Percentiles rank a stretch among this genome's conserved stretches.
Evolutionary conservation across 1,284 basidiomycete species (phyloP).

Genomic region (Omphalotus olearius): DNA sequence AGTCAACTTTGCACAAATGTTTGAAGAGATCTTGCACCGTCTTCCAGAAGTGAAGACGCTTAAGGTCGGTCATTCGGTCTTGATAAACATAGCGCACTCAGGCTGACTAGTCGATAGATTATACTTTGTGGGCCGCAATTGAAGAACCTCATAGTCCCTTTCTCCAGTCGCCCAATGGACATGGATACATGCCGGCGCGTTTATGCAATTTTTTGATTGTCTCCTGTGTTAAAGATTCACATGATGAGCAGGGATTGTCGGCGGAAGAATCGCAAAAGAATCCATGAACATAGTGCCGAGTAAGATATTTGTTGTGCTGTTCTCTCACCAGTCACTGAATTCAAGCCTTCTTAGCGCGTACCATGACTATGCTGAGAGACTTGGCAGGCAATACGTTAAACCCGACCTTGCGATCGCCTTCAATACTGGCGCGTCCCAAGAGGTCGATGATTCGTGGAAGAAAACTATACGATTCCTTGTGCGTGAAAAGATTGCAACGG

Average conservation of each 20-base stretch:
- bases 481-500: constrained; percentile 21
- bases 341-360: constrained; percentile 19
- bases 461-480: constrained; percentile 18
- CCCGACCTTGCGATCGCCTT: constrained; percentile 30
- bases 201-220: neutral
- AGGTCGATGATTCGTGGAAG: neutral
- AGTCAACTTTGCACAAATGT: constrained; percentile 21
- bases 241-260: constrained; percentile 10
- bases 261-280: constrained; percentile 11
- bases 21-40: constrained; percentile 35
- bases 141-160: constrained; percentile 2
- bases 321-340: neutral
- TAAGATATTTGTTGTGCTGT: constrained; percentile 1
- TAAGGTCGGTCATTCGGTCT: constrained; percentile 19
- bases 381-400: constrained; percentile 17
- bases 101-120: constrained; percentile 19
- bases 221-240: neutral
- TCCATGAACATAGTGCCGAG: constrained; percentile 15
- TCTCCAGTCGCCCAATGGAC: constrained; percentile 12
- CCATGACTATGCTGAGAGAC: constrained; percentile 20
- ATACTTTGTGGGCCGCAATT: constrained; percentile 28
- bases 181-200: constrained; percentile 30
- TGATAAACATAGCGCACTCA: neutral
- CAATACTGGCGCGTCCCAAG: constrained; percentile 25
- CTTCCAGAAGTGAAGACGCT: constrained; percentile 28